Evolutionary conservation across 2,329 filamentous ascomycete species (phyloP), one percentile per base, ranked within the genome.

Genomic region (Didymella keratinophila): DNA sequence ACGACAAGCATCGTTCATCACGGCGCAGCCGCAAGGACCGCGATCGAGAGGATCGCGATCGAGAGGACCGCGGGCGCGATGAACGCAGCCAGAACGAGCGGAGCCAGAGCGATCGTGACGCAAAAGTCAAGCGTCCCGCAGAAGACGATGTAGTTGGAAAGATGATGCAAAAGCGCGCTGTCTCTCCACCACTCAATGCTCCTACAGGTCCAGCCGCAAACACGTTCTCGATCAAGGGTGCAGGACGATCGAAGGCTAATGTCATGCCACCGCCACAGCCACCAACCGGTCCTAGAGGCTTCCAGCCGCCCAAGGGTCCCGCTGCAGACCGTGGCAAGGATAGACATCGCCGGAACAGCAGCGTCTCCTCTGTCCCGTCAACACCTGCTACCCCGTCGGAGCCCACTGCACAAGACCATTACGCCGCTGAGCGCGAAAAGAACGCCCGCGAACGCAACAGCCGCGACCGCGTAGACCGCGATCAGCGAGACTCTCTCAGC

Each of bases 391-490:
- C 65, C 4, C 62, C 73, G 5, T 57, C 60, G 12, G 65, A 65
- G 5, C 54, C 66, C 11, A 60, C 65, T 1, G 45, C 63, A 12
- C 68, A 70, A 55, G 87, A 90, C 63, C 82, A 86, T n/a, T 88
- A 91, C 73, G 88, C 89, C 1, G 79, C 88, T 0, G 89, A 92
- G 74, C 86, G 89, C 21, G 88, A 90, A 71, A 68, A 63, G 20
- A 73, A 76, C n/a, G 69, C 69, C 14, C 65, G 71, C 1, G 72
- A 73, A 51, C 67, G 73, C 18, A 69, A 72, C 16, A 66, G 66
- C 27, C 61, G 68, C 8, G 72, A 72, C 21, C 70, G 72, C 23
- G 66, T 66, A 14, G 66, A 71, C 30, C 66, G 69, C 43, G 60
- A 56, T 6, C 45, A 64, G 2, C 64, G 59, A 11, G 60, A 64